These are phyloP conservation scores for Umbellularia californica DNA, from an alignment of 164 flowering plant genomes.

Conservation along the genomic window DNA sequence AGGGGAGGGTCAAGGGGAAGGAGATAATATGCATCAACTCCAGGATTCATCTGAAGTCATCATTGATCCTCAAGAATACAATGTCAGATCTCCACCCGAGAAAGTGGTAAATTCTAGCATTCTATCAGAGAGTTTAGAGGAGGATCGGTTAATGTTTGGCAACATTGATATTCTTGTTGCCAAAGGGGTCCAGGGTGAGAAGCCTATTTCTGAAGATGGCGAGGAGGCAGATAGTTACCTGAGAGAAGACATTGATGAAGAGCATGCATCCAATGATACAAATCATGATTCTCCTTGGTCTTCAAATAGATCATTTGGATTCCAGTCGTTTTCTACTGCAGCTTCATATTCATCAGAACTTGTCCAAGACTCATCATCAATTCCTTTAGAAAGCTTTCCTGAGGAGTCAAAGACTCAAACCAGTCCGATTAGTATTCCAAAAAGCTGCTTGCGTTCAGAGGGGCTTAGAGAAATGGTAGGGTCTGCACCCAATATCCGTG, in stretches of 20 bases:
- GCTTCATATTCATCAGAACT: slow-evolving; percentile 22
- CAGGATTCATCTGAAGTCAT: slow-evolving; percentile 10
- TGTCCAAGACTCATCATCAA: slow-evolving; percentile 18
- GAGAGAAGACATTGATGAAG: slow-evolving; percentile 24
- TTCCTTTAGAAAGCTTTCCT: slow-evolving; percentile 18
- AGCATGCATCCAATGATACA: slow-evolving; percentile 6
- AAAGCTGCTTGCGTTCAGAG: slow-evolving; percentile 15
- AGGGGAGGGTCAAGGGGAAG: slow-evolving; percentile 18
- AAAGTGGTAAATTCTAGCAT: slow-evolving; percentile 9
- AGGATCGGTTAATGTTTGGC: slow-evolving; percentile 49
- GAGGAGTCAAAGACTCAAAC: slow-evolving; percentile 26
- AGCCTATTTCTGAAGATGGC: slow-evolving; percentile 16
- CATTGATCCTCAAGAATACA: slow-evolving; percentile 12
- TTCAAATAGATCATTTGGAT: slow-evolving; percentile 8
- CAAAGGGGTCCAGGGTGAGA: slow-evolving; percentile 13
- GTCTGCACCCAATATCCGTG: slow-evolving; percentile 57
- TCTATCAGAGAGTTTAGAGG: slow-evolving; percentile 30
- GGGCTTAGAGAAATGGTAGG: slow-evolving; percentile 25
- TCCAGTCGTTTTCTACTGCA: not conserved
- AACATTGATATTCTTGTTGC: slow-evolving; percentile 34
- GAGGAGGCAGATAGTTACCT: slow-evolving; percentile 20
- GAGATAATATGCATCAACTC: slow-evolving; percentile 11
- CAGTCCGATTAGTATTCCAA: slow-evolving; percentile 37
- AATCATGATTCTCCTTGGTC: slow-evolving; percentile 15
- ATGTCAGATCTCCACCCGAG: slow-evolving; percentile 3